Evolutionary conservation across 2,329 filamentous ascomycete genomes (phyloP).

Genomic region (Monosporascus sp.): DNA sequence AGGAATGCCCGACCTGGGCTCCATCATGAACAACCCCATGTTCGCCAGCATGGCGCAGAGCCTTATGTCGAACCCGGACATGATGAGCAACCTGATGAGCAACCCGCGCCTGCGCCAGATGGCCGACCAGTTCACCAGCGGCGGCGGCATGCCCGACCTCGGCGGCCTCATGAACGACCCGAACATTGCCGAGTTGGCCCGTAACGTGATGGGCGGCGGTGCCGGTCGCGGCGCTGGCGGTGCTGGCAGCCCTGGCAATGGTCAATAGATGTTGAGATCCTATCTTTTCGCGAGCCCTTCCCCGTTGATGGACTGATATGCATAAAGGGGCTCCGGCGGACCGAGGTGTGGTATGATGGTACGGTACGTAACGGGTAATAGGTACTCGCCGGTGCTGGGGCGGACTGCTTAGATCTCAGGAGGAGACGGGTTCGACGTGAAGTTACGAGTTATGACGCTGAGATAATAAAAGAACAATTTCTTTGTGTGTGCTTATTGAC

Average conservation of each 20-base stretch:
- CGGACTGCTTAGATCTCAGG: too few species aligned
- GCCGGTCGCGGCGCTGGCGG: conserved; percentile 16
- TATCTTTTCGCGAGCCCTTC: too few species aligned
- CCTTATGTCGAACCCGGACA: conserved; percentile 92
- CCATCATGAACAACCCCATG: conserved; percentile 97
- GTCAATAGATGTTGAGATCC: conserved; percentile 9
- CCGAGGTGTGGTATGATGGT: too few species aligned
- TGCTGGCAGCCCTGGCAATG: conserved; percentile 10
- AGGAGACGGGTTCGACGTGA: not conserved
- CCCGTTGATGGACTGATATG: too few species aligned
- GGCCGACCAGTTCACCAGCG: conserved; percentile 71
- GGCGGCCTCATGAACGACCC: conserved; percentile 85
- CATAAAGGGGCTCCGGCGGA: too few species aligned
- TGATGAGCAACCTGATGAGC: conserved; percentile 88
- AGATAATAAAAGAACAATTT: conserved; percentile 1
- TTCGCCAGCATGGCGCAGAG: conserved; percentile 96
- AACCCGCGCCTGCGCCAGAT: conserved; percentile 86
- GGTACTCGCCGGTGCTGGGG: too few species aligned
- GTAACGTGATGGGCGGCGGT: conserved; percentile 30
- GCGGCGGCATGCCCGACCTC: conserved; percentile 87
- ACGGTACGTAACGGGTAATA: too few species aligned
- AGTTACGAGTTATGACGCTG: not conserved
- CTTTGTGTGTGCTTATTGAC: too few species aligned
- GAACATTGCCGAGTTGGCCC: conserved; percentile 76
- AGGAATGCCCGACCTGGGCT: conserved; percentile 81